Evolutionary conservation across 164 flowering plant species (phyloP), one percentile per base, ranked within the genome.

Genomic region (Euptelea pleiosperma): DNA sequence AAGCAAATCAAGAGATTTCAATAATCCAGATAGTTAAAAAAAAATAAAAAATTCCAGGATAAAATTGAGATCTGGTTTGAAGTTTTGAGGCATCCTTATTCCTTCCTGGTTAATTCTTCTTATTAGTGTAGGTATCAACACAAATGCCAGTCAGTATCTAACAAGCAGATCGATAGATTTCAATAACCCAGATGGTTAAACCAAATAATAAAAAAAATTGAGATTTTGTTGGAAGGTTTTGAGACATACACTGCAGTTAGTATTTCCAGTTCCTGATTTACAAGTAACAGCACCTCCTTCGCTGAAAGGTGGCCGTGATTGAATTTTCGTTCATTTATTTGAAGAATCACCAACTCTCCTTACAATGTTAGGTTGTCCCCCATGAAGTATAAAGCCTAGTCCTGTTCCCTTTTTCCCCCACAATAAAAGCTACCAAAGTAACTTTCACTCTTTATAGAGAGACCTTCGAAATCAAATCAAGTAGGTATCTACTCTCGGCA

Each of bases 401-500:
- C n/a, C n/a, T n/a, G n/a, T n/a, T n/a, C n/a, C n/a, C n/a, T n/a
- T n/a, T n/a, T n/a, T n/a, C n/a, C n/a, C n/a, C n/a, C n/a, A n/a
- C n/a, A n/a, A n/a, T n/a, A n/a, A n/a, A n/a, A n/a, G n/a, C n/a
- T n/a, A n/a, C n/a, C n/a, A n/a, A n/a, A n/a, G n/a, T n/a, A 39
- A 24, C 10, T 12, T 44, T 12, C 11, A 18, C 39, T 10, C 25
- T 15, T 30, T 53, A 58, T 8, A 8, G 12, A n/a, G 67, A 39
- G 24, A 56, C 15, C 25, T 74, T 82, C 1, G 79, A 61, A 43
- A 86, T 70, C 63, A 73, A 64, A 72, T 76, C 82, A 31, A 85
- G 78, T 58, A 83, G 45, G 61, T 74, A 77, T 54, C 67, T 70
- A 60, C 81, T 66, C 67, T 94, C 93, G 4, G 77, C 65, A 21